phyloP scores from a whole-genome alignment of 495 filamentous ascomycete genomes.

The Penicillium angulare region DNA sequence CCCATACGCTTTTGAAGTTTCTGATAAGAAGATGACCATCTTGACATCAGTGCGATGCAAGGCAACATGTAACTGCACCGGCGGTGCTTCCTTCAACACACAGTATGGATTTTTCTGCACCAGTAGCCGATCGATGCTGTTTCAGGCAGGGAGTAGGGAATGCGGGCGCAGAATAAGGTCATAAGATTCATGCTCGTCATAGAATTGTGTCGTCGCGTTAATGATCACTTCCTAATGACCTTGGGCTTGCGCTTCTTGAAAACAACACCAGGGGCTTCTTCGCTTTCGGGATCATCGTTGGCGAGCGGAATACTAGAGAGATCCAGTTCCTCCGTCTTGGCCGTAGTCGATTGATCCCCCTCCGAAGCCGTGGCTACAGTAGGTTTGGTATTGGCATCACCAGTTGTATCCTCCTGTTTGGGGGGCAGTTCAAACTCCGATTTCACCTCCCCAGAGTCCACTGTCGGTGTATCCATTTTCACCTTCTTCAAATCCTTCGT shows the following conservation, averaged over 20 bases:
- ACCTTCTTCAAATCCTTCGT: slow-evolving; percentile 49
- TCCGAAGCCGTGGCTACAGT: not conserved
- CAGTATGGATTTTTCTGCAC: no score
- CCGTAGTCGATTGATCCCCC: not conserved
- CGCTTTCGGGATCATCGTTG: slow-evolving; percentile 28
- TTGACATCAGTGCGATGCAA: no score
- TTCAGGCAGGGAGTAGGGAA: no score
- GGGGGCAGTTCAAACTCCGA: not conserved
- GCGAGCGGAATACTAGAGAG: slow-evolving; percentile 1
- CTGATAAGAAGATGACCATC: no score
- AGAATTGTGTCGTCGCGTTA: not conserved
- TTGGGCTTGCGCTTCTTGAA: slow-evolving; percentile 94
- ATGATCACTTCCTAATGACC: slow-evolving; percentile 40
- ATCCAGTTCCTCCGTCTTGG: slow-evolving; percentile 32
- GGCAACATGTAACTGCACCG: no score
- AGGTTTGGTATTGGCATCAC: not conserved
- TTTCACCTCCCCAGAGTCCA: slow-evolving; percentile 8
- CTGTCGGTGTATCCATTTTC: slow-evolving; percentile 18
- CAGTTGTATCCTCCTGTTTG: slow-evolving; percentile 12
- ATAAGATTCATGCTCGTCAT: not conserved
- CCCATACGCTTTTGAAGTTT: no score
- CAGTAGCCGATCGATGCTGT: not conserved
- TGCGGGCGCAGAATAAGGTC: no score
- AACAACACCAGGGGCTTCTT: slow-evolving; percentile 50
- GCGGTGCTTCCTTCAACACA: no score